Base-by-base conservation (phyloP, 768 basidiomycete species). In the Podaxis sp. region DNA sequence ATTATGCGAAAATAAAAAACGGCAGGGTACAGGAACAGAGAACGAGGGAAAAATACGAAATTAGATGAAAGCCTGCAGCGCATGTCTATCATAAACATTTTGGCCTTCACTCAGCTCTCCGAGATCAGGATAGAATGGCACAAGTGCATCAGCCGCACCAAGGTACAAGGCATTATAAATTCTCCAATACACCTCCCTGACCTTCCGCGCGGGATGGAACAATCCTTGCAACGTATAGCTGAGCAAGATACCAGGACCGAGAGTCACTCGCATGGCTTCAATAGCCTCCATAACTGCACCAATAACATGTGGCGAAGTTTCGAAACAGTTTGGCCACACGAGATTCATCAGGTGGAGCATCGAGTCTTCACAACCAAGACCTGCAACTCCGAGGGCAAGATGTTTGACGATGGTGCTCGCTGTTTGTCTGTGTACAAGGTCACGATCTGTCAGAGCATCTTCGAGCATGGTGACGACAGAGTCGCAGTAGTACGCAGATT, bases 401-500 rank as follows among this genome's bases (percentile, higher is more conserved):
- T 99, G 97, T 79, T 99, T 99, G 70, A 99, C 96, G 68, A 99
- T 99, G 8, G 96, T 95, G 68, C 92, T 94, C 2, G 96, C 95
- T 0, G 97, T 99, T 74, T 99, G 97, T 62, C 97, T 90, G 72
- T 99, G 97, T 28, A 99, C 97, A 59, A 97, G 90, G 72, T 99
- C 97, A 61, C 97, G 91, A 73, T 99, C 97, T 28, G 97, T 99
- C 48, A 99, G 83, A 5, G 97, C 97, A 68, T 99, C 97, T 76
- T 99, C 97, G 39, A 99, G 87, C 87, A 99, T 94, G 13, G 95
- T 96, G 59, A 99, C 93, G 40, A 98, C 95, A 0, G 95, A 97
- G 76, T 98, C 94, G 71, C 90, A 91, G 73, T 99, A 99, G 78
- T 96, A 97, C 15, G 87, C 95, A 57, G 96, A 98, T 79, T 92